These are phyloP conservation scores for Triticum timopheevii DNA, from an alignment of 176 grass and related monocot genomes.

Conservation along the genomic window DNA sequence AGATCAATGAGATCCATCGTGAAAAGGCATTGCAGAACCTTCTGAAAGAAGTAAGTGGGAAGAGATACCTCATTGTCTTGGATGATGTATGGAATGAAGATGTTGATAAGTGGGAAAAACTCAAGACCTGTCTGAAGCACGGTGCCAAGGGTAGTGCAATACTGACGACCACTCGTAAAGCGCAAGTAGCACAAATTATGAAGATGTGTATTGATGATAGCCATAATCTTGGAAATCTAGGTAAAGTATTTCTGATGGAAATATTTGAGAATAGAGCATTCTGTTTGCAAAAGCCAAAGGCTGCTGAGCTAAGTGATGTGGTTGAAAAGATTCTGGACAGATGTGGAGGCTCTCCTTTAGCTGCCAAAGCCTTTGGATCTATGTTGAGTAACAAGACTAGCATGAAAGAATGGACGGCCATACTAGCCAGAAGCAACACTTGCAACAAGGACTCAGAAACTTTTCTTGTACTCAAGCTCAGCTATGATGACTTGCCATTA, in stretches of 20 bases:
- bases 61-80: constrained; percentile 30
- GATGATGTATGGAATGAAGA: constrained; percentile 51
- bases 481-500: neutral
- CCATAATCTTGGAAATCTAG: neutral
- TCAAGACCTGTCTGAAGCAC: constrained; percentile 7
- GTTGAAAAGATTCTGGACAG: neutral
- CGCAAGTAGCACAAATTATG: constrained; percentile 5
- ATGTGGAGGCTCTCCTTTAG: constrained; percentile 24
- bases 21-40: neutral
- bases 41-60: neutral
- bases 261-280: constrained; percentile 33
- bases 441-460: neutral
- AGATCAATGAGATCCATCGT: neutral
- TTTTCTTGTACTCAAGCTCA: neutral
- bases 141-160: constrained; percentile 26
- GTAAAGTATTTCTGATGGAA: neutral
- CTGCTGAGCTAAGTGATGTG: neutral
- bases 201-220: neutral
- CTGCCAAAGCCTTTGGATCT: neutral
- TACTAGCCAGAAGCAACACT: neutral
- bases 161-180: constrained; percentile 27
- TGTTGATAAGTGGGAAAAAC: neutral
- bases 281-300: neutral
- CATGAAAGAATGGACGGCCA: neutral
- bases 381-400: constrained; percentile 21